Base-by-base conservation (phyloP, 176 grass and related monocot genomes). In the Triticum timopheevii region DNA sequence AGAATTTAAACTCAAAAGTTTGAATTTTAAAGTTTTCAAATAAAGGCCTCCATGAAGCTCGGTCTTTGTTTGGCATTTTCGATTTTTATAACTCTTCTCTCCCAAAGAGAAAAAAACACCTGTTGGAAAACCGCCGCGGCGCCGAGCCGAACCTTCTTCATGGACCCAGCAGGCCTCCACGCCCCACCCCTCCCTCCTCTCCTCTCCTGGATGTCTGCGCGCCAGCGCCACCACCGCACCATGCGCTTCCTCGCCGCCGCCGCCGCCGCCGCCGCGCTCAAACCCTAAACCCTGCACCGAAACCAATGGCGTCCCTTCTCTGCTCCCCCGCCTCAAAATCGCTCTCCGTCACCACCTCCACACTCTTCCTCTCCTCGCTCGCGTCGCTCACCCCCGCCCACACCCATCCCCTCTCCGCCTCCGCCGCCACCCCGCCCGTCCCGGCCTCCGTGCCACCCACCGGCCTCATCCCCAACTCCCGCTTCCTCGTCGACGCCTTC, bases 401-500 rank as follows among this genome's bases (percentile, higher is more conserved):
- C 27, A 33, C 13, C 61, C 61, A 87, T 4, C 19, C 86, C 65
- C 69, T 76, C 75, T 63, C 81, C 39, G 52, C 87, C 76, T 68
- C 92, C 34, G 31, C 39, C 28, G 79, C 79, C 24, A 85, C 90
- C 42, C 94, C 92, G 8, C 83, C 92, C 2, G 72, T 94, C 54
- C 94, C 94, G 16, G 5, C 87, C 56, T 85, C 84, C 45, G 40
- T 96, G 6, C 90, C 92, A 1, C 20, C 45, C 17, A 63, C 90
- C 1, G 87, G 90, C 25, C 87, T 96, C 27, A 94, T 99, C 76
- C 97, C 97, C 15, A 65, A 77, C 75, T 91, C 97, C 6, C 92
- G 89, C 28, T 96, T 98, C 92, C 83, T 98, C 71, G 77, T 98
- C 78, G 92, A 98, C 25, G 94, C 92, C 9, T 98, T 98, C 83